Conservation (phyloP, 2,329 filamentous ascomycete species). For the Tolypocladium paradoxum region DNA sequence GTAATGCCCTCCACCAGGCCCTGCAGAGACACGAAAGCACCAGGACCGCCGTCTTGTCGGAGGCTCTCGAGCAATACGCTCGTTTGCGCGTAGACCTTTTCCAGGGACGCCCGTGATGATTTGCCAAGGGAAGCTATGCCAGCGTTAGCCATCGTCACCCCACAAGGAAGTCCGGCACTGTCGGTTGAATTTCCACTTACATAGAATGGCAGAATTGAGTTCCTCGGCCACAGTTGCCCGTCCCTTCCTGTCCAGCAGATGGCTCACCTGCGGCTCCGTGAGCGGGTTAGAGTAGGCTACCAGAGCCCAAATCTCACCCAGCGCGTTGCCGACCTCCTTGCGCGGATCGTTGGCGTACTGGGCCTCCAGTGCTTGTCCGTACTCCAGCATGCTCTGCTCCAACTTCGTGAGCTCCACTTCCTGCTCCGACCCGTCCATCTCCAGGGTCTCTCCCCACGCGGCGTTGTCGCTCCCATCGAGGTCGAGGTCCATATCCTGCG, state of each 20-base stretch:
- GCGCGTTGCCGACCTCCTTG: conserved; percentile 58
- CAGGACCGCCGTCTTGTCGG: conserved; percentile 66
- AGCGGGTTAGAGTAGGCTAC: conserved; percentile 79
- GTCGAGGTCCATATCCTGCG: conserved; percentile 45
- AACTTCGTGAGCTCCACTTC: conserved; percentile 32
- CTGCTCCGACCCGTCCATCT: conserved; percentile 36
- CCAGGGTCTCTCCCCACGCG: conserved; percentile 37
- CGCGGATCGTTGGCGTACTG: conserved; percentile 67
- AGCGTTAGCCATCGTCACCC: conserved; percentile 8
- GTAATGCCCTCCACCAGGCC: conserved; percentile 37
- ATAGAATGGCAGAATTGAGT: conserved; percentile 82
- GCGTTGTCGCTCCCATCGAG: conserved; percentile 32
- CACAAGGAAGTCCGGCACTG: neutral
- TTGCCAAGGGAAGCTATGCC: conserved; percentile 74
- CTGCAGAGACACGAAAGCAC: conserved; percentile 63
- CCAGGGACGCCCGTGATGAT: conserved; percentile 74
- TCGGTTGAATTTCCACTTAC: conserved; percentile 39
- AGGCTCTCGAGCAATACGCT: conserved; percentile 76
- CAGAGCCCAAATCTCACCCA: conserved; percentile 79
- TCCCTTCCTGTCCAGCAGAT: conserved; percentile 66
- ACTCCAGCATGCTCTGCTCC: conserved; percentile 60
- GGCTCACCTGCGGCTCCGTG: conserved; percentile 61
- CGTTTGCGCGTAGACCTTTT: conserved; percentile 78
- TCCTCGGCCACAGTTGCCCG: conserved; percentile 79
- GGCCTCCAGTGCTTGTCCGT: conserved; percentile 66